Evolutionary conservation across 1,139 yeast genomes (phyloP).

Genomic region (Geotrichum bryndzae): DNA sequence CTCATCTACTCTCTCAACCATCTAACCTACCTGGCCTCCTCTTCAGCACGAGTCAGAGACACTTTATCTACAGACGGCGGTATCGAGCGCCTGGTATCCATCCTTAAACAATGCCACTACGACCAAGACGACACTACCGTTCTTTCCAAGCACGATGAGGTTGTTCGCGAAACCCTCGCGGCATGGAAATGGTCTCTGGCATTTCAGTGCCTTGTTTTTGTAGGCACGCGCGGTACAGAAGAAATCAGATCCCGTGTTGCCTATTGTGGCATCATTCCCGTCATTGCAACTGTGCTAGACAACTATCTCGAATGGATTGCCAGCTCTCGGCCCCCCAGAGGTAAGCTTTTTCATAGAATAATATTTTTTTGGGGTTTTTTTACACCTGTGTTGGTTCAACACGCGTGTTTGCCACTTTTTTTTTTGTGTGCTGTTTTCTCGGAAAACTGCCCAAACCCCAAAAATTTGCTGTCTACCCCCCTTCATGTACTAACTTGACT

Average conservation of each 20-base stretch:
- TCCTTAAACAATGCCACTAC: constrained; percentile 68
- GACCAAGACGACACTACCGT: constrained; percentile 5
- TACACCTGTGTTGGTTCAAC: neutral
- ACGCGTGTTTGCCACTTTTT: neutral
- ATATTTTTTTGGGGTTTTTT: neutral
- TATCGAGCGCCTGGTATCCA: constrained; percentile 76
- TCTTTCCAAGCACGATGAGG: constrained; percentile 4
- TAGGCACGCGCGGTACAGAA: constrained; percentile 92
- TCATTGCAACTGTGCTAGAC: constrained; percentile 85
- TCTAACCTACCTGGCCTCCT: constrained; percentile 77
- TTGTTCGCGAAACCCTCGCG: constrained; percentile 43
- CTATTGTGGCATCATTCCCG: constrained; percentile 84
- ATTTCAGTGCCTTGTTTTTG: constrained; percentile 81
- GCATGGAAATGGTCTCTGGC: constrained; percentile 98
- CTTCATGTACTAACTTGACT: neutral
- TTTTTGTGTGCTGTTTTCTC: neutral
- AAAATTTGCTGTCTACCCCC: neutral
- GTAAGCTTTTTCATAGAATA: constrained; percentile 4
- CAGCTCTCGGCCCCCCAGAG: constrained; percentile 6
- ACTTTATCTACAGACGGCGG: constrained; percentile 89
- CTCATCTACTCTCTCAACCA: constrained; percentile 87
- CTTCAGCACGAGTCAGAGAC: constrained; percentile 84
- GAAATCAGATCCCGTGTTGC: constrained; percentile 77
- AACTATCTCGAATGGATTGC: constrained; percentile 49
- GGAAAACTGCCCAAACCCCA: constrained; percentile 1